Base-by-base conservation (phyloP, 148 eudicot species). In the Cornus controversa region DNA sequence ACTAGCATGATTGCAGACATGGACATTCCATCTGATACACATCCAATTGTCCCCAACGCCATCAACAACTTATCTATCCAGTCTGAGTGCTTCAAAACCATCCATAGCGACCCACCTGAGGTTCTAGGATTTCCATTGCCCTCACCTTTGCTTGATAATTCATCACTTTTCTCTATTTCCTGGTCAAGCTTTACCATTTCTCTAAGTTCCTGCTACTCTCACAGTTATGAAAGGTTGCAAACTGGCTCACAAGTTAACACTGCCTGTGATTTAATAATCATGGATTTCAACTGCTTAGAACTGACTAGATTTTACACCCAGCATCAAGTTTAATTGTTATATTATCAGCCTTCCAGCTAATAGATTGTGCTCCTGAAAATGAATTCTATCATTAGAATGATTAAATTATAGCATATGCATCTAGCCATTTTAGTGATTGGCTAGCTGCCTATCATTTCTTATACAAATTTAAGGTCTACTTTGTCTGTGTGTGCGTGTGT, bases 71-170 rank as follows among this genome's bases (percentile, higher is more conserved):
- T 71, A 53, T 71, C 74, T 22, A 53, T 1, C 62, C 74, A n/a
- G 53, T 71, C 74, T 8, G 74, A 71, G 22, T 71, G 34, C 23
- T 71, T 71, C 74, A 71, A 71, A 71, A 50, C 62, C 64, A 27
- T 50, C 15, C 62, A 9, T 25, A 71, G 15, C 1, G 74, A 71
- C 10, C 69, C 34, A 15, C n/a, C 2, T 28, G 40, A 29, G 28
- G 37, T 2, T 28, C 62, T 54, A 14, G 18, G 22, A 54, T 27
- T 10, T 28, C 5, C 22, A 27, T 24, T 28, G 15, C 37, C 69
- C 69, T 66, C 26, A 66, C 0, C n/a, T 11, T 66, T 66, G n/a
- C 69, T 66, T 10, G 36, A 13, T 66, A 29, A 66, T 27, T 24
- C 37, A 14, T 66, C 69, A 28, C 18, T 26, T 26, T 66, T 26